Evolutionary conservation across 2,329 filamentous ascomycete species (phyloP), one percentile per base, ranked within the genome.

Genomic region (Fusarium sp.): DNA sequence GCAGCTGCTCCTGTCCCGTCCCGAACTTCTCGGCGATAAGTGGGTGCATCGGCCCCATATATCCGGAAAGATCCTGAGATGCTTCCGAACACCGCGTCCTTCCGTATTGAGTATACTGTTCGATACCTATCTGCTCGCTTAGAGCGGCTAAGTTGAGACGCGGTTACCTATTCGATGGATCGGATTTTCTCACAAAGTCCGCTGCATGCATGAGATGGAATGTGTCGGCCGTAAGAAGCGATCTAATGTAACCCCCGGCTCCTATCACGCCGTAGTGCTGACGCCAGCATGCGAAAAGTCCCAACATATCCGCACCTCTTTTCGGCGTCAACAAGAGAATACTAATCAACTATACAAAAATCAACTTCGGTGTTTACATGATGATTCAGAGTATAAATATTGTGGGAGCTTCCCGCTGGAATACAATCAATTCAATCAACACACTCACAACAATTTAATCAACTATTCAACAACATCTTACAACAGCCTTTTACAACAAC

Each of bases 281-380:
- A 70, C 67, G 69, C 72, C 66, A 69, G 66, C 66, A 22, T 13
- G 26, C 31, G 40, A 64, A 22, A 40, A 45, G 17, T 33, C 45
- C 20, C 40, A 36, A 45, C 22, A 36, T 14, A 36, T 14, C 17
- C 8, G 14, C 28, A 33, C 31, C 31, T 31, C n/a, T 31, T 8
- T 51, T 38, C 20, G 45, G 54, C 52, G 49, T 63, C 58, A 58
- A 28, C 49, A 13, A 54, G 34, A 26, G 18, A 40, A 34, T 17
- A 14, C 14, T 26, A 20, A 7, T 11, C 44, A 14, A 53, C 2
- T n/a, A 57, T 39, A 15, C 46, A 14, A 24, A 15, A 14, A 18
- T 40, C 36, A 15, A 28, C 9, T 55, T 69, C 62, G 62, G 66
- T 28, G 24, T 63, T 70, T 58, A 49, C 8, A 33, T 18, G 20